A percentile compares a stretch with the other conserved stretches of the same genome.
Conservation (phyloP, 371 early-diverging fungal species). For the Hamiltosporidium tvaerminnensis region DNA sequence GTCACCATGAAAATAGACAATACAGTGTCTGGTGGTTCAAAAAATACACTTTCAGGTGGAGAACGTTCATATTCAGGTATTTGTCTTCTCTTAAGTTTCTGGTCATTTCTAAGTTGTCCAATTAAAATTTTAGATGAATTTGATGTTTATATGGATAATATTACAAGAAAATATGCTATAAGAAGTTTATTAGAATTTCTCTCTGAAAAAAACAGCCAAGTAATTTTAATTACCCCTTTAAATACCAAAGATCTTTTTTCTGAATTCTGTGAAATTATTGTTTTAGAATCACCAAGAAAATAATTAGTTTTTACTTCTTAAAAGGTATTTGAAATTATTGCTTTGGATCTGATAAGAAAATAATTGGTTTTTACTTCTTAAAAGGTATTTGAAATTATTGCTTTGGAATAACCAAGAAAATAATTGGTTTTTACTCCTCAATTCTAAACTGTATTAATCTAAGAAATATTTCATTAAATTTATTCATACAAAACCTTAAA, state of each 20-base stretch:
- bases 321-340: slow-evolving; percentile 39
- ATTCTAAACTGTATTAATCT: too few relatives aligned
- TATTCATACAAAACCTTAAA: too few relatives aligned
- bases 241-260: slow-evolving; percentile 30
- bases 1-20: slow-evolving; percentile 40
- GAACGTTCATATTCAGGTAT: slow-evolving; percentile 52
- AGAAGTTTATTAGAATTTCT: slow-evolving; percentile 38
- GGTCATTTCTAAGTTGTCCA: slow-evolving; percentile 49
- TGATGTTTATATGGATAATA: slow-evolving; percentile 54
- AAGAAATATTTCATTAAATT: too few relatives aligned
- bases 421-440: too few relatives aligned
- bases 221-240: slow-evolving; percentile 52
- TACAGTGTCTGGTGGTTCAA: slow-evolving; percentile 21
- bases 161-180: slow-evolving; percentile 49
- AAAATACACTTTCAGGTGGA: slow-evolving; percentile 48
- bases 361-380: too few relatives aligned
- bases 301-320: too few relatives aligned
- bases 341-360: slow-evolving; percentile 22
- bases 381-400: slow-evolving; percentile 39
- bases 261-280: slow-evolving; percentile 36
- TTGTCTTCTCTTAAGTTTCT: slow-evolving; percentile 47
- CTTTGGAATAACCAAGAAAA: slow-evolving; percentile 24
- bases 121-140: slow-evolving; percentile 54
- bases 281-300: slow-evolving; percentile 25
- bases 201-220: slow-evolving; percentile 28